A percentile compares a stretch with the other conserved stretches of the same genome.
phyloP scores from a whole-genome alignment of 202 grass and related monocot species.

The Hordeum pubiflorum region DNA sequence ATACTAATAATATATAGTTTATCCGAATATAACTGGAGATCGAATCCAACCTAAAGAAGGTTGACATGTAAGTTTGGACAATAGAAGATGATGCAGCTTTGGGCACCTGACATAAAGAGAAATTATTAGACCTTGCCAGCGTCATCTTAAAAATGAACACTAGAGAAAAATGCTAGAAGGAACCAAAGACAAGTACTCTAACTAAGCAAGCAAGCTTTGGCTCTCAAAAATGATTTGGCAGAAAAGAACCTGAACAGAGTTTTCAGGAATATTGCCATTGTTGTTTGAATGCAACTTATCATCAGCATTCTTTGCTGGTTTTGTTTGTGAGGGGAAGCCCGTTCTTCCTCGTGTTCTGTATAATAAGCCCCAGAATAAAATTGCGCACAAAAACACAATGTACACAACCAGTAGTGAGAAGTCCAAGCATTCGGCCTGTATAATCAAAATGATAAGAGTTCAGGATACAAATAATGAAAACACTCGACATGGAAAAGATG shows the following conservation, averaged over 20 bases:
- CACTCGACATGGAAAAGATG: background rate
- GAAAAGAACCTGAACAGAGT: conserved; percentile 42
- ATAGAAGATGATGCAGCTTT: conserved; percentile 49
- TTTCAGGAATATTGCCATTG: conserved; percentile 30
- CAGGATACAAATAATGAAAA: background rate
- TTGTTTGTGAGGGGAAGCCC: conserved; percentile 19
- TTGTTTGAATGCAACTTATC: conserved; percentile 31
- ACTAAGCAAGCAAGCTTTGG: background rate
- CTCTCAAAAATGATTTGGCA: background rate
- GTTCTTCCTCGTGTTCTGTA: conserved; percentile 47
- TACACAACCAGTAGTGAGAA: conserved; percentile 73
- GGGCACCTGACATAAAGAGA: conserved; percentile 30
- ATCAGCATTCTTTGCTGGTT: conserved; percentile 33
- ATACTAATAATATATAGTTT: conserved; percentile 23
- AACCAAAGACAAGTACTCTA: conserved; percentile 21
- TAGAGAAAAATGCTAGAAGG: conserved; percentile 12
- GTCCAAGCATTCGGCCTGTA: conserved; percentile 93
- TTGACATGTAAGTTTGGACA: conserved; percentile 82
- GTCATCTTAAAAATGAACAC: background rate
- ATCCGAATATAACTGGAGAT: conserved; percentile 27
- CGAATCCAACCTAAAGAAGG: conserved; percentile 65
- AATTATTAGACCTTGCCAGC: background rate
- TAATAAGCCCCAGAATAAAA: conserved; percentile 52
- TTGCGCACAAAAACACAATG: conserved; percentile 42
- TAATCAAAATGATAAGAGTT: conserved; percentile 19